These are phyloP conservation scores for Pseudotsuga menziesii DNA, from an alignment of 75 land plant species.

Conservation along the genomic window DNA sequence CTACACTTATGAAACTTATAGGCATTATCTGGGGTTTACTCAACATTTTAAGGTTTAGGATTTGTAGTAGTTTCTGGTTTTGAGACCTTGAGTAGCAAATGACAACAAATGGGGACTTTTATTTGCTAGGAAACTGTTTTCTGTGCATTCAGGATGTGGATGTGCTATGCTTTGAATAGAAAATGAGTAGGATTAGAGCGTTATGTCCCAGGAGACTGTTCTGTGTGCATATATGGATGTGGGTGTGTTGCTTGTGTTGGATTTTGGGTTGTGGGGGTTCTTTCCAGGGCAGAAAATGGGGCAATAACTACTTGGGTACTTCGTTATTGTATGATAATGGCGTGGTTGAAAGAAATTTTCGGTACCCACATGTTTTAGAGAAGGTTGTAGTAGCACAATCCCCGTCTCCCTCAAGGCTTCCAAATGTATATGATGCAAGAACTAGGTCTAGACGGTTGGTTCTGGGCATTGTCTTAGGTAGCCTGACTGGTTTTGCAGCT, in stretches of 20 bases:
- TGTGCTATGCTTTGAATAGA: neutral
- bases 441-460: conserved; percentile 30
- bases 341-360: neutral
- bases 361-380: neutral
- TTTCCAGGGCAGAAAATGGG: conserved; percentile 5
- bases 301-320: neutral
- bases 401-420: neutral
- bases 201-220: neutral
- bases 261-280: conserved; percentile 6
- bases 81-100: neutral
- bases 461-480: conserved; percentile 59
- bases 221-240: neutral
- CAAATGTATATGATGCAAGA: conserved; percentile 10
- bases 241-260: neutral
- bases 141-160: neutral
- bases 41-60: no score
- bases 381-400: neutral
- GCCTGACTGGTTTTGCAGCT: conserved; percentile 43
- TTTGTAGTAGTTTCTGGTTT: neutral
- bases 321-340: neutral
- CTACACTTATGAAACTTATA: no score
- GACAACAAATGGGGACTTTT: neutral
- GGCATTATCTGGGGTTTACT: no score
- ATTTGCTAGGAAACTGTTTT: neutral
- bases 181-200: neutral